Conservation (phyloP, 257 asterid genomes). For the Solanum rostratum region DNA sequence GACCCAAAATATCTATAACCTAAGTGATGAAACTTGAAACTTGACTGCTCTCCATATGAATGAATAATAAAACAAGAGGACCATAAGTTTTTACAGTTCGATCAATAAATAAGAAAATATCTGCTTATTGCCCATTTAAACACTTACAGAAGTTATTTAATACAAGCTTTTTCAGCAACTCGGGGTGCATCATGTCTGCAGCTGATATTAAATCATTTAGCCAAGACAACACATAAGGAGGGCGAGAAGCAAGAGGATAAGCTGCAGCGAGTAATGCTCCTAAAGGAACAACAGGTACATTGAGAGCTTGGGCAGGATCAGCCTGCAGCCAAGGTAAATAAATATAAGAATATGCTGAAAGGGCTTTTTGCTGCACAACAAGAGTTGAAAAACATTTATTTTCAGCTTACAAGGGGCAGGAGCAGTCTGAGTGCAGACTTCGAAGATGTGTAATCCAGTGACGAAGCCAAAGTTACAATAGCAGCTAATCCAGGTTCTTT, state of each 20-base stretch:
- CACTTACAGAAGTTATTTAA: slow-evolving; percentile 86
- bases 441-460: slow-evolving; percentile 89
- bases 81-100: neutral
- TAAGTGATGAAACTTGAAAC: neutral
- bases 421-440: slow-evolving; percentile 71
- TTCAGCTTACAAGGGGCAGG: slow-evolving; percentile 71
- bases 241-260: slow-evolving; percentile 84
- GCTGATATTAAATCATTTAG: slow-evolving; percentile 86
- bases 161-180: slow-evolving; percentile 77
- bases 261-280: slow-evolving; percentile 90
- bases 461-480: slow-evolving; percentile 81
- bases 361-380: neutral
- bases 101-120: neutral
- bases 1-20: neutral
- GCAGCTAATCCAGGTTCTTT: slow-evolving; percentile 78
- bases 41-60: neutral
- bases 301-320: slow-evolving; percentile 94
- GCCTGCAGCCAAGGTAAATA: slow-evolving; percentile 41
- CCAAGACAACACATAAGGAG: slow-evolving; percentile 86
- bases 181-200: slow-evolving; percentile 96
- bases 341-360: neutral
- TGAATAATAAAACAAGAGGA: neutral
- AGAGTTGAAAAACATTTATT: neutral
- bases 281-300: slow-evolving; percentile 91
- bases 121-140: neutral